Evolutionary conservation across 257 asterid species (phyloP).

Genomic region (Nicotiana noctiflora): DNA sequence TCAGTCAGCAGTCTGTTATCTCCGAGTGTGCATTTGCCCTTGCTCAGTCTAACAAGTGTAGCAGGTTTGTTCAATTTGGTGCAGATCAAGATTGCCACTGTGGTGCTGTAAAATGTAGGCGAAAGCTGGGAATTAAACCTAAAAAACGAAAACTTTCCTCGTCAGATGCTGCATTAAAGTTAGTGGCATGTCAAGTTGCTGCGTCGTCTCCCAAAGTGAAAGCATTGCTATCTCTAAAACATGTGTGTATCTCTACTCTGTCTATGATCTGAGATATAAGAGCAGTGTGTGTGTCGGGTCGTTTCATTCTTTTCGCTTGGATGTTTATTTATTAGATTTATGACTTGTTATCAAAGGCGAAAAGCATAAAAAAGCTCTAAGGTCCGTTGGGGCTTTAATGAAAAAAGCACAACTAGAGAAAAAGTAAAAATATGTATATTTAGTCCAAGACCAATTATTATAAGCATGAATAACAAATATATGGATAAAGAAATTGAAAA

Average conservation of each 20-base stretch:
- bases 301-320: background rate
- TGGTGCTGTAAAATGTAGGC: constrained; percentile 79
- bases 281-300: background rate
- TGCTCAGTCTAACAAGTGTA: constrained; percentile 41
- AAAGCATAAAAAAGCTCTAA: too few species aligned
- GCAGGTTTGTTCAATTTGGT: constrained; percentile 99
- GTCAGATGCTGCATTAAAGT: constrained; percentile 65
- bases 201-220: constrained; percentile 42
- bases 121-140: constrained; percentile 81
- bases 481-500: too few species aligned
- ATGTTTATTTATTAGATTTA: background rate
- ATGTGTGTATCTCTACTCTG: constrained; percentile 21
- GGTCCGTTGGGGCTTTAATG: too few species aligned
- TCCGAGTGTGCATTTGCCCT: constrained; percentile 4
- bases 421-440: too few species aligned
- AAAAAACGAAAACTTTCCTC: constrained; percentile 50
- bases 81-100: constrained; percentile 97
- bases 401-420: too few species aligned
- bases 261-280: background rate
- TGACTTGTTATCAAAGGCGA: background rate
- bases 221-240: constrained; percentile 35
- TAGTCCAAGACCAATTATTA: too few species aligned
- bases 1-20: background rate
- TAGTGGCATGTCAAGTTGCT: constrained; percentile 63
- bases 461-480: too few species aligned